Evolutionary conservation across 2,329 filamentous ascomycete genomes (phyloP), one percentile per base, ranked within the genome.

Genomic region (Exophiala spinifera): DNA sequence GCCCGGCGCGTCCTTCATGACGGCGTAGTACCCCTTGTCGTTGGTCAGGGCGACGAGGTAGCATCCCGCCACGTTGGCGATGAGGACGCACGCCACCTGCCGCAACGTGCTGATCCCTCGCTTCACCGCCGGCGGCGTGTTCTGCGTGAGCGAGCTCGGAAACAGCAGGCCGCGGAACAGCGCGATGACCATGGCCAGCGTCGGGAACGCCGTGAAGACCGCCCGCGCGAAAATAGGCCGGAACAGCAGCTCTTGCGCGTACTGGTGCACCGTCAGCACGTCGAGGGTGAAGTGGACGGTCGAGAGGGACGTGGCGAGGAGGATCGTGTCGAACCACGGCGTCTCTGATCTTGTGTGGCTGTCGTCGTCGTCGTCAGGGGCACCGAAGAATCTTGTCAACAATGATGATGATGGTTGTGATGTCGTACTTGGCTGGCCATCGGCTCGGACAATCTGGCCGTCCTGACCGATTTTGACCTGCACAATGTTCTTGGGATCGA

Each of bases 1-100:
- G 4, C 91, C 85, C n/a, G 94, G 94, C 0, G 91, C 88, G 60
- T 84, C 85, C 75, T 96, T 95, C 89, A 97, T 91, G 17, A 95
- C 85, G 5, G 88, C 87, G 63, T 95, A 84, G 66, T 96, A 97
- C 3, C 86, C 83, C 61, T 85, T 82, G 25, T 77, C 79, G 66
- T 96, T 97, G 21, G 88, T 90, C 49, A 91, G 83, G 62, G 88
- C 78, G 46, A 97, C 85, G 59, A 96, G 76, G 70, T 90, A 91
- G 71, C 85, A 89, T 1, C 94, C 94, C 0, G 83, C 75, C 8
- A 67, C 69, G 6, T 86, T 70, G 61, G 86, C 84, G 20, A 79
- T 74, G 14, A 66, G 66, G 57, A 90, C 79, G 74, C 92, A 94
- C 49, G 88, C 63, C 1, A 74, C 28, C 57, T 80, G 75, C 11